Evolutionary conservation across 768 basidiomycete species (phyloP).

Genomic region (Tylopilus sp.): DNA sequence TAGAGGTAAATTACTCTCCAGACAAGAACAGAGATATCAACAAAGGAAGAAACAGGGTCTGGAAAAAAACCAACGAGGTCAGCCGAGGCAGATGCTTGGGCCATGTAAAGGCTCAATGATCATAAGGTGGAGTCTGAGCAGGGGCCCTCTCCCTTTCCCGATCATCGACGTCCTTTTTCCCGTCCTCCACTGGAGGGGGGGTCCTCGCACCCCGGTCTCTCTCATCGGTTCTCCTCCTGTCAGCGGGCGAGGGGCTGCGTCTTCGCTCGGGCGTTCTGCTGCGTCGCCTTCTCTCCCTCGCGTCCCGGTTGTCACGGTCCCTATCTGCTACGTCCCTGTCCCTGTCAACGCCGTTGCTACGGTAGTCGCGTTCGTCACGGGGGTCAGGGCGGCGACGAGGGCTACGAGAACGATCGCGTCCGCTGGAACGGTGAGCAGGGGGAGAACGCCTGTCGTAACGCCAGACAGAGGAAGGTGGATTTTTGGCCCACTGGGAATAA

Average conservation of each 20-base stretch:
- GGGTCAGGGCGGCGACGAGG: slow-evolving; percentile 44
- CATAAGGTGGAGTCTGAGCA: slow-evolving; percentile 57
- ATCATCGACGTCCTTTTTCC: slow-evolving; percentile 41
- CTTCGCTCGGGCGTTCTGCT: slow-evolving; percentile 48
- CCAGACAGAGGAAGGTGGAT: slow-evolving; percentile 81
- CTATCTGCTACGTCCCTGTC: slow-evolving; percentile 31
- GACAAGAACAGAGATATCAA: not conserved
- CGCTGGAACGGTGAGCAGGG: slow-evolving; percentile 37
- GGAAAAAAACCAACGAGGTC: slow-evolving; percentile 8
- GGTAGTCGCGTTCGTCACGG: slow-evolving; percentile 38
- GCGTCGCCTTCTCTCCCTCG: slow-evolving; percentile 45
- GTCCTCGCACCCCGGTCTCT: slow-evolving; percentile 49
- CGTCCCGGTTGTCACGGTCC: slow-evolving; percentile 36
- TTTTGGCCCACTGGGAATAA: slow-evolving; percentile 70
- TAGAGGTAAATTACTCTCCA: not conserved
- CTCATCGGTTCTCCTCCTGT: slow-evolving; percentile 41
- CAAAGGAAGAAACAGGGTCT: not conserved
- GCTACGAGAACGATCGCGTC: slow-evolving; percentile 51
- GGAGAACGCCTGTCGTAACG: slow-evolving; percentile 62
- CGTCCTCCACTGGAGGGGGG: slow-evolving; percentile 43
- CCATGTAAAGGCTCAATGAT: slow-evolving; percentile 35
- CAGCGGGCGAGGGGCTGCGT: slow-evolving; percentile 42
- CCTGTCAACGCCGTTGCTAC: slow-evolving; percentile 37
- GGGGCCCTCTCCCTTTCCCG: slow-evolving; percentile 49
- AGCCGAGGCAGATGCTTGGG: not conserved